Evolutionary conservation across 2,329 filamentous ascomycete species (phyloP).

Genomic region (Eutypella sp.): DNA sequence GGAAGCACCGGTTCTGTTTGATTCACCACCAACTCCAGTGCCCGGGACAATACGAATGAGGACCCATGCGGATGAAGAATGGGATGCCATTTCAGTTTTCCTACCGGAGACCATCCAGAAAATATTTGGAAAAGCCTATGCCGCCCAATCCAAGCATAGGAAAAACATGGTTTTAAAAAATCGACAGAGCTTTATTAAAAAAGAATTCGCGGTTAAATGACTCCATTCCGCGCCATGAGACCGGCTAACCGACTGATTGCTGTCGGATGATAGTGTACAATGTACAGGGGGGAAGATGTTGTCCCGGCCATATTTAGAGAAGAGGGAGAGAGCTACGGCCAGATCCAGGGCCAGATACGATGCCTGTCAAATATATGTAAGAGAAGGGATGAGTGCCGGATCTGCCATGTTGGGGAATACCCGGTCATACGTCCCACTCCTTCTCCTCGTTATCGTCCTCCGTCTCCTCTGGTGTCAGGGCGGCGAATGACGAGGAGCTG

Average conservation of each 20-base stretch:
- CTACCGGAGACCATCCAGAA: neutral
- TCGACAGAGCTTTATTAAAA: no score
- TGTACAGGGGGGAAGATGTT: no score
- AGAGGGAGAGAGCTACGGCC: neutral
- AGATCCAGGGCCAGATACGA: neutral
- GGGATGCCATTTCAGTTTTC: neutral
- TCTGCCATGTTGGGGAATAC: conserved; percentile 1
- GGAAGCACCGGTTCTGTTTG: no score
- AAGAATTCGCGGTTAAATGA: no score
- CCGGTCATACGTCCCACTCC: conserved; percentile 30
- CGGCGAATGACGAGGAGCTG: conserved; percentile 29
- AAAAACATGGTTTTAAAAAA: no score
- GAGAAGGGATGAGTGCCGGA: conserved; percentile 4
- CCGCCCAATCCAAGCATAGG: neutral
- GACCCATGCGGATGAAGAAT: neutral
- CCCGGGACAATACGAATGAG: no score
- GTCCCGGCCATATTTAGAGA: neutral
- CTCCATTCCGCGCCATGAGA: no score
- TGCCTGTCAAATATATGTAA: conserved; percentile 10
- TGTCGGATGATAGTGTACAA: no score
- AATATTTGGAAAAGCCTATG: neutral
- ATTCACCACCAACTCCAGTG: no score
- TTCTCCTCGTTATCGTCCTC: conserved; percentile 27
- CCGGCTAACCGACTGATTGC: no score
- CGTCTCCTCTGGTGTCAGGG: conserved; percentile 26